Conservation (phyloP, 139 green algal genomes). For the Tetraselmis striata region DNA sequence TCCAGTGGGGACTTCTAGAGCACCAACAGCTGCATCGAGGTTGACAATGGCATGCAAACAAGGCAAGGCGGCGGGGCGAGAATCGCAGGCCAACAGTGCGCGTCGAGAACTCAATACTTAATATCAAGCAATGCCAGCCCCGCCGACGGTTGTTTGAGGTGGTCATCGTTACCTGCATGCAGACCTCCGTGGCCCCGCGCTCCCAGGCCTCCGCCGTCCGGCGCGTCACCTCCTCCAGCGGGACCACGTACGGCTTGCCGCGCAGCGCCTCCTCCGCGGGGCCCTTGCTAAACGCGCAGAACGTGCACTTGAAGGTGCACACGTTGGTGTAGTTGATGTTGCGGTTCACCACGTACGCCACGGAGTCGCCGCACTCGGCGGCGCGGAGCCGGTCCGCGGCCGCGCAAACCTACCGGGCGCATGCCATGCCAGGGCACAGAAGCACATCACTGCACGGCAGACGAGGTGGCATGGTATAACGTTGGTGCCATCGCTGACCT, state of each 20-base stretch:
- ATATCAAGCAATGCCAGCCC: too few species aligned
- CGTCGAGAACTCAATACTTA: too few species aligned
- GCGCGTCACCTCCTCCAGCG: constrained; percentile 56
- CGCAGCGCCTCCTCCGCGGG: constrained; percentile 48
- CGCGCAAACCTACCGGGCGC: constrained; percentile 28
- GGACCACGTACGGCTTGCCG: constrained; percentile 67
- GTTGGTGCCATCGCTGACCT: too few species aligned
- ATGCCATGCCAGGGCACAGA: too few species aligned
- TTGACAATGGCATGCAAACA: too few species aligned
- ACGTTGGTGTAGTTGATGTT: constrained; percentile 95
- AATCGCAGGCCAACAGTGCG: too few species aligned
- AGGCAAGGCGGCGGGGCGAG: too few species aligned
- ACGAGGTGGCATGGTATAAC: too few species aligned
- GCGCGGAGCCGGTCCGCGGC: constrained; percentile 57
- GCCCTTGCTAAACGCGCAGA: constrained; percentile 17
- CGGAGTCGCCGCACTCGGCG: constrained; percentile 49
- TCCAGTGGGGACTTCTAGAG: too few species aligned
- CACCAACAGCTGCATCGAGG: too few species aligned
- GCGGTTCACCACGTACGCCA: constrained; percentile 70
- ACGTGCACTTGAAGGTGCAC: constrained; percentile 42
- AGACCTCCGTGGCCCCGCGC: constrained; percentile 75
- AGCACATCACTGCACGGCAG: too few species aligned
- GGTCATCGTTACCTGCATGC: constrained; percentile 35
- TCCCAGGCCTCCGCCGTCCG: constrained; percentile 72
- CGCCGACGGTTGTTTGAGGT: neutral